A percentile compares a stretch with the other conserved stretches of the same genome.
Evolutionary conservation across 2,329 filamentous ascomycete species (phyloP).

Genomic region (Cladophialophora bantiana): DNA sequence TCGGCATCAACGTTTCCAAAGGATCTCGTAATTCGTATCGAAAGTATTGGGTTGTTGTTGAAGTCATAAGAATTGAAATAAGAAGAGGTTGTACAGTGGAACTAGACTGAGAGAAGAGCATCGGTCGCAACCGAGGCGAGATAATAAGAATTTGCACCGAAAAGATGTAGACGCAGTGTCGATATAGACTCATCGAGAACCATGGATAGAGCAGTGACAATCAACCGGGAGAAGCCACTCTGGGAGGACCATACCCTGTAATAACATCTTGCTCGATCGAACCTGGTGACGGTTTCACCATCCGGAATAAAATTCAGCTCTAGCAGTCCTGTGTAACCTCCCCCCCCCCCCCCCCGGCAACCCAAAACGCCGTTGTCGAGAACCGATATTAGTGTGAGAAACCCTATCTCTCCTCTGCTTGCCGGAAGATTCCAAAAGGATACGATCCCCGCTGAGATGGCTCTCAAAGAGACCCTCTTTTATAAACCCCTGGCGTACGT

Average conservation of each 20-base stretch:
- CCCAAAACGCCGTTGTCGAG: not conserved
- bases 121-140: not conserved
- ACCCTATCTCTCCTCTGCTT: not conserved
- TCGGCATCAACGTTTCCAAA: no score
- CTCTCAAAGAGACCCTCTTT: not conserved
- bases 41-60: not conserved
- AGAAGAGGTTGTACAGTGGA: not conserved
- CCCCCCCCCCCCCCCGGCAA: no score
- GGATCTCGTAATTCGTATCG: no score
- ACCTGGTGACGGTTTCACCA: not conserved
- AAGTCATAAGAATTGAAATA: not conserved
- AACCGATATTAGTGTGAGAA: not conserved
- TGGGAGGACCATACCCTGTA: not conserved
- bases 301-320: not conserved
- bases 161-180: not conserved
- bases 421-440: no score
- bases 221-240: not conserved
- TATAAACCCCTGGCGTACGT: conserved; percentile 15
- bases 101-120: not conserved
- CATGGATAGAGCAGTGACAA: not conserved
- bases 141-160: not conserved
- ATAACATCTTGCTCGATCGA: not conserved
- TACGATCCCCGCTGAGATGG: not conserved
- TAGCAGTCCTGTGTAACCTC: not conserved
- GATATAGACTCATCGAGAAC: not conserved